Evolutionary conservation across 192 early-diverging fungal species (phyloP).

Genomic region (Blastocladiella britannica): DNA sequence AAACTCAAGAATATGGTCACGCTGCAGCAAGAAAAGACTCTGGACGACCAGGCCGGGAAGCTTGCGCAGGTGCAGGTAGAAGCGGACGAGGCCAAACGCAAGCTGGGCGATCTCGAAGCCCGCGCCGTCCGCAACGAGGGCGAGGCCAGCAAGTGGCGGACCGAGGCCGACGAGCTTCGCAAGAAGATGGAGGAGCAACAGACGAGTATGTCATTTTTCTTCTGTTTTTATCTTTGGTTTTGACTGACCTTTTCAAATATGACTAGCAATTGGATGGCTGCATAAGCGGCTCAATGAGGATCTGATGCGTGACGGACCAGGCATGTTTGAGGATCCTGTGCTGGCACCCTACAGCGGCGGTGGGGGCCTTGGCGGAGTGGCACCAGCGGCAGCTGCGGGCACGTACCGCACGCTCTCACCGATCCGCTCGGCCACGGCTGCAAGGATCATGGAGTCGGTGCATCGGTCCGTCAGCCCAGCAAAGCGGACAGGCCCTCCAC

Average conservation of each 20-base stretch:
- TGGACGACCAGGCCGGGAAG: conserved; percentile 21
- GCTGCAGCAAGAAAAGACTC: conserved; percentile 32
- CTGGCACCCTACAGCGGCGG: too few relatives aligned
- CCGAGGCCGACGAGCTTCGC: neutral
- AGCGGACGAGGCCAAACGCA: conserved; percentile 9
- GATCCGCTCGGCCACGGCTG: neutral
- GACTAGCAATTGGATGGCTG: too few relatives aligned
- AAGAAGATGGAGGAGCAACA: neutral
- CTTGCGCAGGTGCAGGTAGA: conserved; percentile 21
- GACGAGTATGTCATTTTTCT: neutral
- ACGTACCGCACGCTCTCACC: neutral
- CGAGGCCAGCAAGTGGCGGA: neutral
- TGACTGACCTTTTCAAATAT: too few relatives aligned
- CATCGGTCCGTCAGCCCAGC: neutral
- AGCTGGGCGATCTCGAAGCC: conserved; percentile 2
- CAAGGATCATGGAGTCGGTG: neutral
- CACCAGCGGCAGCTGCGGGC: too few relatives aligned
- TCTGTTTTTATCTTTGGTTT: neutral
- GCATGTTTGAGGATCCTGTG: too few relatives aligned
- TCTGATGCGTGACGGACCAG: too few relatives aligned
- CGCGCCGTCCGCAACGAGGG: neutral
- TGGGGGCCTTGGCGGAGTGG: too few relatives aligned
- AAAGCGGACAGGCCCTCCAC: neutral
- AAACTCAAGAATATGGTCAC: conserved; percentile 35
- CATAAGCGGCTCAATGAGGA: too few relatives aligned